Percentiles rank a stretch among this genome's conserved stretches.
phyloP scores from a whole-genome alignment of 2,329 filamentous ascomycete genomes.

The Periconia digitata region DNA sequence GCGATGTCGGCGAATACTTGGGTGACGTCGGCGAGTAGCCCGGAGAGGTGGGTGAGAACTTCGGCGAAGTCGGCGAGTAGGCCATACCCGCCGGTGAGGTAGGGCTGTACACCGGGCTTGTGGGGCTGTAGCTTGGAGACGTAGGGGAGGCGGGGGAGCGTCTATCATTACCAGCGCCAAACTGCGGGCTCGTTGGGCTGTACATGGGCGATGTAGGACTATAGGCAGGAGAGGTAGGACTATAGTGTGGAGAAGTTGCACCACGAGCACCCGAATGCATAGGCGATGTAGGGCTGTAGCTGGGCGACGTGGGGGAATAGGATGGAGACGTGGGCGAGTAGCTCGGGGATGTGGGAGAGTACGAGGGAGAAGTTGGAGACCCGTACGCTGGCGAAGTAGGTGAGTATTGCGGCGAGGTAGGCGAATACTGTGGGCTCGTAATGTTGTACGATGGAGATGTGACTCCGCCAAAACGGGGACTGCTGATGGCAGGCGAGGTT shows the following conservation, averaged over 20 bases:
- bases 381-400: constrained; percentile 67
- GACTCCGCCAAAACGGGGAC: constrained; percentile 52
- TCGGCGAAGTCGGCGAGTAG: constrained; percentile 52
- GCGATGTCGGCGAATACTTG: constrained; percentile 49
- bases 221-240: constrained; percentile 62
- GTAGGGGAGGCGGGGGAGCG: constrained; percentile 60
- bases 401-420: constrained; percentile 45
- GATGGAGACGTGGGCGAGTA: constrained; percentile 53
- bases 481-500: constrained; percentile 56
- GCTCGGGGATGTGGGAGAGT: constrained; percentile 56
- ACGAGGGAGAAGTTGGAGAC: constrained; percentile 57
- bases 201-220: constrained; percentile 58
- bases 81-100: constrained; percentile 55
- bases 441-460: constrained; percentile 51
- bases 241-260: constrained; percentile 49
- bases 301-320: constrained; percentile 58
- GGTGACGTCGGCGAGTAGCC: constrained; percentile 41
- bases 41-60: constrained; percentile 33
- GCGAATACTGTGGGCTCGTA: constrained; percentile 57
- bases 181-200: constrained; percentile 56
- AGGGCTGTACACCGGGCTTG: constrained; percentile 60
- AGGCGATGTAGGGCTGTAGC: constrained; percentile 63
- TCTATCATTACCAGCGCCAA: constrained; percentile 33
- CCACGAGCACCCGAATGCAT: constrained; percentile 39
- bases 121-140: constrained; percentile 72